Conservation (phyloP, 768 basidiomycete species). For the Dictyophora rubrovolvata region DNA sequence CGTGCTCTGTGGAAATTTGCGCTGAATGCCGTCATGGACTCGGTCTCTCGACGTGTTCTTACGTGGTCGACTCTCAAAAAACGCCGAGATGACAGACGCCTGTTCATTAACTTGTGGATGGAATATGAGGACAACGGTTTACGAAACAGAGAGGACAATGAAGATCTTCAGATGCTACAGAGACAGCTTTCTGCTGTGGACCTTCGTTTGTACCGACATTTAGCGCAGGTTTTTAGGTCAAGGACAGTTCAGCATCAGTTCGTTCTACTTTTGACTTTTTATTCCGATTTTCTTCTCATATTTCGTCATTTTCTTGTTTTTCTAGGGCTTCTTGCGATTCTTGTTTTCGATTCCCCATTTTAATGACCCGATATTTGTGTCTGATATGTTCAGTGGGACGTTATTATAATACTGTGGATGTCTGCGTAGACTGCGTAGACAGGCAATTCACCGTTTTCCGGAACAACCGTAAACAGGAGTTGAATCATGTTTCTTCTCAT, state of each 20-base stretch:
- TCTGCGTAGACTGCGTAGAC: background rate
- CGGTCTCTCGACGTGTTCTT: constrained; percentile 18
- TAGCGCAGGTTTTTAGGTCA: background rate
- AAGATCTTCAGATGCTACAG: background rate
- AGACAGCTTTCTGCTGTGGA: background rate
- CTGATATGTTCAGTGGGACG: background rate
- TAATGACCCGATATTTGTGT: background rate
- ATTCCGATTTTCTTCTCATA: background rate
- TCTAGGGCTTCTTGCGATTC: background rate
- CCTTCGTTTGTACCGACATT: background rate
- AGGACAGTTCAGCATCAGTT: background rate
- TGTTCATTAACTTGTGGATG: background rate
- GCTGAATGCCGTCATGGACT: constrained; percentile 14
- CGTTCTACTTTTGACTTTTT: background rate
- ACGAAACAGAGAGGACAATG: background rate
- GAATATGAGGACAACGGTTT: background rate
- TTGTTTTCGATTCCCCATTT: background rate
- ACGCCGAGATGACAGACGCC: constrained; percentile 9
- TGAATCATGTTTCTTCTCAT: background rate
- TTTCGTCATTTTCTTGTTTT: background rate
- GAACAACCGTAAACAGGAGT: background rate
- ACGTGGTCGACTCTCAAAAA: constrained; percentile 23
- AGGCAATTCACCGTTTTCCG: background rate
- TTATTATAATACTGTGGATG: background rate
- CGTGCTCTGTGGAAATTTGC: constrained; percentile 27